Conservation (phyloP, 495 filamentous ascomycete genomes). For the Daldinia concentrica region DNA sequence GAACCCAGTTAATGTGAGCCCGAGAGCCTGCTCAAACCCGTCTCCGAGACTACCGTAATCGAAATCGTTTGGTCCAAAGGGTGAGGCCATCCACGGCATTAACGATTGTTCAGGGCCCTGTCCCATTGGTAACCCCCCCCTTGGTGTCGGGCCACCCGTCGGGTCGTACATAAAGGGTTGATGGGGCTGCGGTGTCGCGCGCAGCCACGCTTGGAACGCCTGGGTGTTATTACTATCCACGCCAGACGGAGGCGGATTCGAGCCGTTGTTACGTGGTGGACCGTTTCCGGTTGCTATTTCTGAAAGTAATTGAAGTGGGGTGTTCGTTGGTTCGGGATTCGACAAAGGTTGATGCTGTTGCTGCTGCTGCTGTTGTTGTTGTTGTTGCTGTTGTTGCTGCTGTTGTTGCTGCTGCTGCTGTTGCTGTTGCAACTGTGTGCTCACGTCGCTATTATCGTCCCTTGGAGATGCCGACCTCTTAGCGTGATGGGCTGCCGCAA, state of each 20-base stretch:
- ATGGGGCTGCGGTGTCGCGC: constrained; percentile 17
- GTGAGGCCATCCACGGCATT: constrained; percentile 47
- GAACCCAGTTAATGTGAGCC: constrained; percentile 58
- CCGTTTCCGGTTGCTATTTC: constrained; percentile 71
- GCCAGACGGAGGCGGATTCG: constrained; percentile 13
- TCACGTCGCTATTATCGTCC: constrained; percentile 24
- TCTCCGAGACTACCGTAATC: constrained; percentile 53
- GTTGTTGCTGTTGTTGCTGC: constrained; percentile 32
- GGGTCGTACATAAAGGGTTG: constrained; percentile 47
- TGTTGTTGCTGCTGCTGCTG: constrained; percentile 36
- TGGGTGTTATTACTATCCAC: constrained; percentile 13
- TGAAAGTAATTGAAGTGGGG: constrained; percentile 71
- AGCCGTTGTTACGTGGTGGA: constrained; percentile 36
- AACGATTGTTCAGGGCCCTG: constrained; percentile 16
- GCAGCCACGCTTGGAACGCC: constrained; percentile 21
- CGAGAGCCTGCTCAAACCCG: constrained; percentile 61
- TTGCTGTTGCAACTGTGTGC: constrained; percentile 27
- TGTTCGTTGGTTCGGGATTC: constrained; percentile 52
- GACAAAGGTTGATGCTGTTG: constrained; percentile 38
- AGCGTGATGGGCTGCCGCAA: not conserved
- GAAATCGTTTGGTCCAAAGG: constrained; percentile 47
- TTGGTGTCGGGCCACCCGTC: not conserved
- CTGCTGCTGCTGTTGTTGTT: constrained; percentile 33
- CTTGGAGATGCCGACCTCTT: not conserved
- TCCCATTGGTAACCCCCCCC: constrained; percentile 5